Percentiles rank a stretch among this genome's conserved stretches.
phyloP scores from a whole-genome alignment of 345 rosid genomes.

The Carallia brachiata region DNA sequence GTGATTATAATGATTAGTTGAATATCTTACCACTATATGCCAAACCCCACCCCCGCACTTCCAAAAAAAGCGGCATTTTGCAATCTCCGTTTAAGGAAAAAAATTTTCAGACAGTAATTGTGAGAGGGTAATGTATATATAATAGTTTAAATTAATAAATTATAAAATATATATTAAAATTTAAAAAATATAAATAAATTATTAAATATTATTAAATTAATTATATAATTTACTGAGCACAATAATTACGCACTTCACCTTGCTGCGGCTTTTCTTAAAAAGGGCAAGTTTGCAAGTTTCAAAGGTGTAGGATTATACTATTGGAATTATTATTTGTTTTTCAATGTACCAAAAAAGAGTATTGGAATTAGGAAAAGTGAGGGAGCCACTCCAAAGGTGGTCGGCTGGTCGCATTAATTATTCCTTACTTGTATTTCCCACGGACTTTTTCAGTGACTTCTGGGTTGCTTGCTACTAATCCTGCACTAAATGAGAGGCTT shows the following conservation, averaged over 20 bases:
- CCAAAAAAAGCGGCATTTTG: conserved; percentile 6
- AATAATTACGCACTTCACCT: too few species aligned
- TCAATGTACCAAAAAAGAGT: background rate
- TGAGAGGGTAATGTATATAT: too few species aligned
- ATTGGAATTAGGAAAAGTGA: conserved; percentile 47
- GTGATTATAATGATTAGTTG: conserved; percentile 50
- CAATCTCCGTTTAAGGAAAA: background rate
- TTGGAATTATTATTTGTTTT: too few species aligned
- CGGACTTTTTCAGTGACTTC: conserved; percentile 20
- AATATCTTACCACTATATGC: conserved; percentile 24
- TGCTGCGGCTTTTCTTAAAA: conserved; percentile 36
- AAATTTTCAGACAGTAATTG: too few species aligned
- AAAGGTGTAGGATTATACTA: conserved; percentile 35
- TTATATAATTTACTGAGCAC: too few species aligned
- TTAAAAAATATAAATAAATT: too few species aligned
- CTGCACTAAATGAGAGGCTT: conserved; percentile 32
- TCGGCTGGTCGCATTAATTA: conserved; percentile 29
- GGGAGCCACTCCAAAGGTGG: conserved; percentile 27
- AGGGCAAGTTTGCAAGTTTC: conserved; percentile 35
- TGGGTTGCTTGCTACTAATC: conserved; percentile 19
- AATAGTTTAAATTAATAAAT: too few species aligned
- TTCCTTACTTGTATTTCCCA: conserved; percentile 33
- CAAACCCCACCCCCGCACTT: conserved; percentile 24
- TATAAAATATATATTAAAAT: too few species aligned
- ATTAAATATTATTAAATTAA: too few species aligned